These are phyloP conservation scores for Lentinula aciculospora DNA, from an alignment of 768 basidiomycete genomes.

Conservation along the genomic window DNA sequence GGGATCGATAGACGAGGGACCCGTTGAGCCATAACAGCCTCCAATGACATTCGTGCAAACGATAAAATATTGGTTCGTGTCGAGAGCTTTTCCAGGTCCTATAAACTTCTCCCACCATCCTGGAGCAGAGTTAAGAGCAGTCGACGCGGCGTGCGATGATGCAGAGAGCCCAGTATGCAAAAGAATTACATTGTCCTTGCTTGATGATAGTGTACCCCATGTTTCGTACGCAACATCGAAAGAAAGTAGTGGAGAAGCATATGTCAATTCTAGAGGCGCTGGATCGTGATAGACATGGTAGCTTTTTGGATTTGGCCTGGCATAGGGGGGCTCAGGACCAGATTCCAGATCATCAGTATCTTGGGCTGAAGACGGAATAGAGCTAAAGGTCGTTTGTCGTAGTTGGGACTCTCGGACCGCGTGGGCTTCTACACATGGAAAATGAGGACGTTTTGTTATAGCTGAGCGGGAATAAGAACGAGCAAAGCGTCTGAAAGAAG, in stretches of 20 bases:
- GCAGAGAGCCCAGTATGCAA: conserved; percentile 96
- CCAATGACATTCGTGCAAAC: conserved; percentile 96
- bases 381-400: conserved; percentile 22
- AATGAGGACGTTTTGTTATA: conserved; percentile 23
- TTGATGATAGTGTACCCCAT: conserved; percentile 84
- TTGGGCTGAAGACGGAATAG: conserved; percentile 15
- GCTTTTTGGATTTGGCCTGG: conserved; percentile 67
- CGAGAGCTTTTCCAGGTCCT: conserved; percentile 89
- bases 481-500: neutral
- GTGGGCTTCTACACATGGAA: conserved; percentile 84
- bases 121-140: conserved; percentile 64
- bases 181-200: conserved; percentile 83
- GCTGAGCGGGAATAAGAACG: conserved; percentile 5
- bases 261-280: conserved; percentile 58
- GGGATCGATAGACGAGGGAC: conserved; percentile 81
- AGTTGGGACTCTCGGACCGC: conserved; percentile 60
- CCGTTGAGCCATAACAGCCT: conserved; percentile 96
- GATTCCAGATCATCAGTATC: conserved; percentile 28
- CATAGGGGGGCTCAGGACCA: conserved; percentile 81
- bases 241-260: conserved; percentile 50
- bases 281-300: conserved; percentile 68
- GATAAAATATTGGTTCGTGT: conserved; percentile 89
- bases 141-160: conserved; percentile 90
- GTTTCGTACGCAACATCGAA: conserved; percentile 96
- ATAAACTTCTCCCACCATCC: conserved; percentile 99